phyloP scores from a whole-genome alignment of 2,329 filamentous ascomycete species.

The Cladosporium colombiae region DNA sequence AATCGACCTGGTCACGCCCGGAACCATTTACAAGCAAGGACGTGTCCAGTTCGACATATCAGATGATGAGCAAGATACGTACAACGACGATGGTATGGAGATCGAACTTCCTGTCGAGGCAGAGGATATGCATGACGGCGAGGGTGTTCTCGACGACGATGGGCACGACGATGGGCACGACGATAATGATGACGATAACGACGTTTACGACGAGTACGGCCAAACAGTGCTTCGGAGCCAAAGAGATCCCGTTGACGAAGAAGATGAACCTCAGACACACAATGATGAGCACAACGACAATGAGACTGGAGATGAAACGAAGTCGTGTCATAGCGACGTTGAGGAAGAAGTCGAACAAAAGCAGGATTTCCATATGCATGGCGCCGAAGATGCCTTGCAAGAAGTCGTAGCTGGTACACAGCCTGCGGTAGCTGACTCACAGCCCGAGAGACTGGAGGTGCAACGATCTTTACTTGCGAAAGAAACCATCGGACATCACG shows the following conservation, averaged over 20 bases:
- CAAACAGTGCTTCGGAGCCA: conserved; percentile 39
- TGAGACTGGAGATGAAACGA: background rate
- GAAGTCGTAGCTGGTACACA: background rate
- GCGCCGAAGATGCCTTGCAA: background rate
- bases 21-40: conserved; percentile 22
- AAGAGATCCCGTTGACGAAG: conserved; percentile 22
- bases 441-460: conserved; percentile 38
- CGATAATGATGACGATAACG: conserved; percentile 27
- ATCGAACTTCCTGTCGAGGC: conserved; percentile 21
- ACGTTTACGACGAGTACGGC: conserved; percentile 42
- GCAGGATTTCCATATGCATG: background rate
- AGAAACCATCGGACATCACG: conserved; percentile 35
- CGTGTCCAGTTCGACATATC: conserved; percentile 26
- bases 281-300: background rate
- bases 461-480: conserved; percentile 34
- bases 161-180: conserved; percentile 18
- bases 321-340: background rate
- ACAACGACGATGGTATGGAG: conserved; percentile 24
- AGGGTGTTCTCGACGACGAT: conserved; percentile 21
- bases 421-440: conserved; percentile 48
- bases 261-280: background rate
- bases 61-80: conserved; percentile 25
- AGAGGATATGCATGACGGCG: conserved; percentile 21
- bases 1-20: conserved; percentile 38
- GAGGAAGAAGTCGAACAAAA: background rate